Conservation (phyloP, 352 stramenopile genomes). For the Phytophthora meadii region DNA sequence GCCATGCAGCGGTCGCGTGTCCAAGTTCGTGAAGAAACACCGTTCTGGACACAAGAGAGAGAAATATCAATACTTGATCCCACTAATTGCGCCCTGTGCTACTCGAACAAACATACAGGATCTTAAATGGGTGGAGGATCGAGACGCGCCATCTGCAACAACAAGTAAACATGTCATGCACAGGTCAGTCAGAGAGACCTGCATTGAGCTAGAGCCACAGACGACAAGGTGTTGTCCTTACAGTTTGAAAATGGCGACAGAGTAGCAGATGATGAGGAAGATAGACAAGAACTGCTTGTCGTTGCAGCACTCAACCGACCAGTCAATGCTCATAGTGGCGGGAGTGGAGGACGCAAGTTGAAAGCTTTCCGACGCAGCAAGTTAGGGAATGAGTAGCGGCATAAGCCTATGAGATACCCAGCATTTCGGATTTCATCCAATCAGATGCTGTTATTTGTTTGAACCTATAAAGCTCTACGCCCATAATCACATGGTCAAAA, state of each 20-base stretch:
- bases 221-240: constrained; percentile 26
- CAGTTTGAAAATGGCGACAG: constrained; percentile 89
- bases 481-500: constrained; percentile 4
- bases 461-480: neutral
- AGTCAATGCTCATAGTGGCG: constrained; percentile 50
- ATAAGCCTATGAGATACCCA: constrained; percentile 5
- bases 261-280: constrained; percentile 90
- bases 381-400: constrained; percentile 20
- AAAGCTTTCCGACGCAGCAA: constrained; percentile 5
- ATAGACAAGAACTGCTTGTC: constrained; percentile 87
- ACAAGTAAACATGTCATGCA: constrained; percentile 1
- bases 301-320: constrained; percentile 87
- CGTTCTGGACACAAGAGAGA: constrained; percentile 46
- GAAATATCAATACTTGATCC: neutral
- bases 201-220: too few species aligned
- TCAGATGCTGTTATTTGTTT: neutral
- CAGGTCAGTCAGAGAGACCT: neutral
- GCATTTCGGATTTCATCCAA: constrained; percentile 9
- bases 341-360: neutral
- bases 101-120: constrained; percentile 60
- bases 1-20: constrained; percentile 83
- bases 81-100: neutral
- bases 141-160: constrained; percentile 80
- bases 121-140: constrained; percentile 90
- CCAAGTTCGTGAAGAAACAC: constrained; percentile 90